Base-by-base conservation (phyloP, 2,329 filamentous ascomycete genomes). In the Colletotrichum kahawae region DNA sequence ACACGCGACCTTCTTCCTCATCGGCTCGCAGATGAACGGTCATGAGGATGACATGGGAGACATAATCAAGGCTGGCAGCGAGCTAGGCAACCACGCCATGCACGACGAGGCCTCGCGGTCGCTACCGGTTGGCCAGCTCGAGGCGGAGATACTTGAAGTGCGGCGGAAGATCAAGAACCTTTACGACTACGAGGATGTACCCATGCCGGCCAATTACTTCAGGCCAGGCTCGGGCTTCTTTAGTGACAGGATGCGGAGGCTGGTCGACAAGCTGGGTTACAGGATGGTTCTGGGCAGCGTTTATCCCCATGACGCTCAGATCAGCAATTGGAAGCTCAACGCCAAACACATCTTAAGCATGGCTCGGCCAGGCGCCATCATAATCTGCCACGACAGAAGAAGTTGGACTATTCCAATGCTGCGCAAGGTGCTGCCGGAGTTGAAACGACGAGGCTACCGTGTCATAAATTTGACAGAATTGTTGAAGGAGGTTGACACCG, bases 291-390 rank as follows among this genome's bases (percentile, higher is more conserved):
- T 98, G 51, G 95, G 95, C 4, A 93, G 92, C 82, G 92, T 98
- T 54, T 98, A 97, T 84, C 95, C 95, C 7, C 95, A 98, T 85
- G 95, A 98, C 85, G 92, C 95, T n/a, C 95, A 97, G 87, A 93
- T 98, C 73, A 87, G 87, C 12, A 93, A 90, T 80, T 89, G 91
- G 78, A 85, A 87, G 77, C 78, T 95, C 67, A 98, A 98, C 84
- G 93, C 94, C 9, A 88, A 87, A 78, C 95, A 98, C 85, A 91
- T 98, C 5, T 83, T 98, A 78, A 95, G 94, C 84, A 95, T 95
- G 93, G 87, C 93, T 43, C 87, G 90, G 62, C 92, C 94, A 0
- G 95, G 95, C 0, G 93, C 91, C 33, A 93, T 98, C 72, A 92
- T 98, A 76, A 93, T 98, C 67, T 96, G 95, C 81, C 95, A 98